Evolutionary conservation across 176 grass and related monocot genomes (phyloP), one percentile per base, ranked within the genome.

Genomic region (Eremochloa ophiuroides): DNA sequence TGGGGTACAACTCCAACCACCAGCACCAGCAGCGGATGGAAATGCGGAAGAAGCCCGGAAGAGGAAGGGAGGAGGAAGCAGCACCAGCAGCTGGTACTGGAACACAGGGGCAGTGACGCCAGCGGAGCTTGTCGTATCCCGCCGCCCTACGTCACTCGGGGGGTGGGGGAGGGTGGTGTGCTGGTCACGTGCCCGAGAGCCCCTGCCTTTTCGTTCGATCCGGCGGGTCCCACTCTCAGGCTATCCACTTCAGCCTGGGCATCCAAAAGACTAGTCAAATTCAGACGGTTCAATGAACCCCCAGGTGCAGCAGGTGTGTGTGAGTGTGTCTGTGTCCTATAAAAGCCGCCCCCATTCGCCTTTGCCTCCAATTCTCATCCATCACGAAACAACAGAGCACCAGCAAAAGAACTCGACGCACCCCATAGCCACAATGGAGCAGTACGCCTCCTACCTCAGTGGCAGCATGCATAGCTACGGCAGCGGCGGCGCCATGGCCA

Each of bases 71-170:
- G 40, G 7, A 46, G 68, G 68, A 71, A 74, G 29, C 42, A 37
- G 44, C 29, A n/a, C n/a, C n/a, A n/a, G n/a, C n/a, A n/a, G 46
- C 46, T 6, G 47, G 16, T 10, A 0, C 20, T 39, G 8, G 18
- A 39, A 40, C 7, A 9, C 28, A 38, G 23, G 25, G 4, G 1
- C 38, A n/a, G 1, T 71, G 88, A 80, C 85, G 77, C 55, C 28
- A 1, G 10, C 2, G 0, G 15, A 0, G 25, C 4, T 60, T 81
- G 84, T 82, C 77, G 66, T 69, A 82, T 78, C 55, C 10, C 7
- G 89, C 89, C 89, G 89, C 89, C 89, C 85, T 91, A 91, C 82
- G 82, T 91, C 81, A 91, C 40, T 5, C 67, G 2, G 13, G 62
- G 22, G 1, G 3, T 11, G 33, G 11, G 41, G 47, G n/a, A n/a